phyloP scores from a whole-genome alignment of 345 rosid species.

The Firmiana major region DNA sequence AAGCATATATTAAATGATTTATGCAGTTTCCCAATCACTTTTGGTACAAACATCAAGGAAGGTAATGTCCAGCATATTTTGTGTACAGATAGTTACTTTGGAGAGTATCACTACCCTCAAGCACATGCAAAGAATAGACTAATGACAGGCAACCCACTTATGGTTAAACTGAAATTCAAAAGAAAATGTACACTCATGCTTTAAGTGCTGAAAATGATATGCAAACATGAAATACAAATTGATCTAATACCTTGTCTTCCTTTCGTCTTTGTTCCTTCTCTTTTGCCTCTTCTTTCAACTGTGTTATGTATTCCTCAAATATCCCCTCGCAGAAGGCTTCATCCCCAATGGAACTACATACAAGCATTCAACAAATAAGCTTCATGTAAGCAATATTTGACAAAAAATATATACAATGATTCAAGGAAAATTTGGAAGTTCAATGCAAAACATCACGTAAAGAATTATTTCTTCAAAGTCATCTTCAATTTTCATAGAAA shows the following conservation, averaged over 20 bases:
- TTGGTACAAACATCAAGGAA: background rate
- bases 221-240: background rate
- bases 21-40: background rate
- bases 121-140: background rate
- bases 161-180: background rate
- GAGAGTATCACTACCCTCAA: background rate
- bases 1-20: background rate
- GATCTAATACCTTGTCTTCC: constrained; percentile 63
- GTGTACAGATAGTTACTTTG: background rate
- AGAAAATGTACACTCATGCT: background rate
- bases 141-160: background rate
- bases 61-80: background rate
- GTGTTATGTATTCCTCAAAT: constrained; percentile 61
- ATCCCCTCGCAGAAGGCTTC: constrained; percentile 61
- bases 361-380: constrained; percentile 16
- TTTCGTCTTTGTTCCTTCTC: constrained; percentile 56
- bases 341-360: constrained; percentile 63
- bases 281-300: constrained; percentile 62
- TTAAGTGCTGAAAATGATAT: background rate
- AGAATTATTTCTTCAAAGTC: background rate
- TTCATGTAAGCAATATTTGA: constrained; percentile 7
- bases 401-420: background rate
- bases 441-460: background rate
- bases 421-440: constrained; percentile 2
- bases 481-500: background rate